Evolutionary conservation across 129 eudicot genomes (phyloP), one percentile per base, ranked within the genome.

Genomic region (Glebionis coronaria): DNA sequence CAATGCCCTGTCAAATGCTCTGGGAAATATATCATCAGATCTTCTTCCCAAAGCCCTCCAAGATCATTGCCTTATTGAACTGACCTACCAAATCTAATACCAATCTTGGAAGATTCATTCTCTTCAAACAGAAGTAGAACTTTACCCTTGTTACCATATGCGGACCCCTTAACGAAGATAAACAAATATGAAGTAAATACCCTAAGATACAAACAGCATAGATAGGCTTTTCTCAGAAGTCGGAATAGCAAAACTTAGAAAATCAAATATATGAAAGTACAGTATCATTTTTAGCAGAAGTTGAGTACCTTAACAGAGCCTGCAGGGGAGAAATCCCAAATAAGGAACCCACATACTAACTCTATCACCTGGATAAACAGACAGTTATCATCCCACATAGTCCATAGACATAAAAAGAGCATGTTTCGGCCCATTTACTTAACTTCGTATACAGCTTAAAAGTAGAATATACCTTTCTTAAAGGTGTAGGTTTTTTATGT

Each of bases 61-160:
- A 92, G 96, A 84, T 92, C 90, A 57, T 76, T 88, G 67, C 98
- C 98, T 65, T 83, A 95, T 70, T 85, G 85, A 73, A 92, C 78
- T 62, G 88, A 76, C 76, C 63, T 84, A 77, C 88, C 98, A 63
- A 92, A 92, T 74, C 96, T 81, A 63, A 92, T 95, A 54, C 98
- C 98, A 64, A 92, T 78, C 79, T 92, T 92, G 14, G 98, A 88
- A 76, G 95, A 76, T 11, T 82, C 91, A 76, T 92, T 92, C 38
- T 80, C 91, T 70, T 85, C 93, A 78, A 85, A 92, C 45, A 90
- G 74, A 74, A 92, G 96, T 58, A 88, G 64, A 55, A 92, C 98
- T 81, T 92, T 88, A 42, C 98, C 98, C 72, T 77, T 82, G 58
- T 73, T 81, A 69, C 96, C 96, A 78, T 81, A 78, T 0, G 85